These are phyloP conservation scores for Pseudogymnoascus pannorum DNA, from an alignment of 2,329 filamentous ascomycete genomes.

Conservation along the genomic window DNA sequence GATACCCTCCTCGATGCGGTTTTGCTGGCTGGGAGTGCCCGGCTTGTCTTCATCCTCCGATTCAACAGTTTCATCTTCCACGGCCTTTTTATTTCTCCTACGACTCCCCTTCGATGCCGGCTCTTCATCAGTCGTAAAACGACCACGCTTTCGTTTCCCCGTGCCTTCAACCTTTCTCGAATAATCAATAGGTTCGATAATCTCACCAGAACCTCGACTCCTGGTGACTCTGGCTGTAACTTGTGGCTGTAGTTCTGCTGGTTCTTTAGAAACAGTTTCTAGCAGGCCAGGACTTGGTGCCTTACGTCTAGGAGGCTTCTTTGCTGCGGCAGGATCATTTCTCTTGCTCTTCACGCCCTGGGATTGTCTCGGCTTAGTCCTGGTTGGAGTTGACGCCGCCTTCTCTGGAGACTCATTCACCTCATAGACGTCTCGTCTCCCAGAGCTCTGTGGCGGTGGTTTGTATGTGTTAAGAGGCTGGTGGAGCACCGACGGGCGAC, in stretches of 20 bases:
- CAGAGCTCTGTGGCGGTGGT: neutral
- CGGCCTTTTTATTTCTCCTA: neutral
- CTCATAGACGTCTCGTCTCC: neutral
- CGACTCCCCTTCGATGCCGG: neutral
- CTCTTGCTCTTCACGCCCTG: neutral
- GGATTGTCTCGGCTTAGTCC: neutral
- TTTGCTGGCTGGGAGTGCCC: neutral
- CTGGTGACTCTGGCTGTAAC: neutral
- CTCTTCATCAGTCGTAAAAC: neutral
- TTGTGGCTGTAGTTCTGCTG: neutral
- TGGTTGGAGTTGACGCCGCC: neutral
- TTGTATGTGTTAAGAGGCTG: neutral
- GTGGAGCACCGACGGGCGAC: neutral
- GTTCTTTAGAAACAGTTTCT: neutral
- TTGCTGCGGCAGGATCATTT: neutral
- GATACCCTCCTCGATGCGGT: neutral
- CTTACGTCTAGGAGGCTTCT: neutral
- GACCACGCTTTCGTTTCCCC: neutral
- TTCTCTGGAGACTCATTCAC: neutral
- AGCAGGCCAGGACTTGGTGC: neutral
- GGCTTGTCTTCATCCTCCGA: neutral
- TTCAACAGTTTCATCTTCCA: neutral
- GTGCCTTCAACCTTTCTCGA: neutral
- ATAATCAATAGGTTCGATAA: neutral
- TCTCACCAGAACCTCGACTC: neutral